Evolutionary conservation across 2,329 filamentous ascomycete species (phyloP), one percentile per base, ranked within the genome.

Genomic region (Xylariomycetidae sp.): DNA sequence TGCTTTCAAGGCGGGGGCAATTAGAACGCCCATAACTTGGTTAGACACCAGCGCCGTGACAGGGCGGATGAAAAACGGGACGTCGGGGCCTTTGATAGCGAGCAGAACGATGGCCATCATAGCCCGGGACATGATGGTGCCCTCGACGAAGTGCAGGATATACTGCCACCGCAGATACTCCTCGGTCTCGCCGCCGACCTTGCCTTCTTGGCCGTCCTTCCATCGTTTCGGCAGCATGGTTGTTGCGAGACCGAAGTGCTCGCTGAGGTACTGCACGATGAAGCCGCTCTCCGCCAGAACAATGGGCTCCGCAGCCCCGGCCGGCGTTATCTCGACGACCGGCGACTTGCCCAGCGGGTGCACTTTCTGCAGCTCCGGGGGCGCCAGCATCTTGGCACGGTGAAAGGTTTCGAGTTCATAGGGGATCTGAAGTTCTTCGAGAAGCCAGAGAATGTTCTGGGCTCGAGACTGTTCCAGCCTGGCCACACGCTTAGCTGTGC

Each of bases 341-440:
- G 90, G 90, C 2, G 86, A 88, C 58, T 95, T 95, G 41, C 90
- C 90, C 4, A 95, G 70, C 0, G 86, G 82, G 52, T 95, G 87
- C 23, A 94, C 63, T 43, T 85, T 70, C 52, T 83, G 80, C 28
- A 95, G 72, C 50, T 85, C 82, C 0, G 76, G 66, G 4, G 86
- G 85, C 1, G 89, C 89, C n/a, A 85, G 67, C 48, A 67, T 72
- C 35, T 60, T 63, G 43, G 68, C 56, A 33, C 89, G 81, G 58
- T 85, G 86, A 70, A 83, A 92, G 34, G 82, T 71, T 52, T 90
- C 77, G 37, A 95, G 63, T 41, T 89, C 76, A 61, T 94, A 95
- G 18, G 81, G 72, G 20, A 94, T 59, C 26, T 82, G 72, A 41
- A 92, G 78, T 59, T 90, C 86, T 56, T 92, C 85, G 26, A 94